Evolutionary conservation across 441 rosid species (phyloP).

Genomic region (Pelargonium citronellum): DNA sequence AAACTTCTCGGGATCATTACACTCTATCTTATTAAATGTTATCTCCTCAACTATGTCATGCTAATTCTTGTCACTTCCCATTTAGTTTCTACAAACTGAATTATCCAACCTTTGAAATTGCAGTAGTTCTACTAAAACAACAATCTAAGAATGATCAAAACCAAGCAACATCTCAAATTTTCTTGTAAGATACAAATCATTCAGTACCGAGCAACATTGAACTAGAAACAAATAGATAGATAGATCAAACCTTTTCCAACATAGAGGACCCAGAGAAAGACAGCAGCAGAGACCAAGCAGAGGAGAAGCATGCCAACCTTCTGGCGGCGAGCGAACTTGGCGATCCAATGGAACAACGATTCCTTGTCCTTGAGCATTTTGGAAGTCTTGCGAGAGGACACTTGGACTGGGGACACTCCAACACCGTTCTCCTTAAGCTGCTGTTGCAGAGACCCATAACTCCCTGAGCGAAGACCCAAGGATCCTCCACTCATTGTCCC

Average conservation of each 20-base stretch:
- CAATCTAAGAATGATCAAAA: constrained; percentile 8
- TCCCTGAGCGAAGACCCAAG: constrained; percentile 84
- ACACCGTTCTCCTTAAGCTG: constrained; percentile 48
- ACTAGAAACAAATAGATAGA: background rate
- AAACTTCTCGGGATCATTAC: too few relatives aligned
- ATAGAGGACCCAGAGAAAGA: constrained; percentile 71
- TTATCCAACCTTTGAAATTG: too few relatives aligned
- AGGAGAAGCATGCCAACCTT: constrained; percentile 90
- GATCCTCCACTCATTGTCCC: constrained; percentile 68
- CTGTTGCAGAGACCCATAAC: constrained; percentile 86
- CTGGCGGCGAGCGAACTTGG: constrained; percentile 80
- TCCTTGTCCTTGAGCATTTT: constrained; percentile 87
- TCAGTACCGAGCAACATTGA: background rate
- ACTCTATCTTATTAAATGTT: too few relatives aligned
- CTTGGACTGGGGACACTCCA: constrained; percentile 42
- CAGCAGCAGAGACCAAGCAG: constrained; percentile 66
- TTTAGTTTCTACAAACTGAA: too few relatives aligned
- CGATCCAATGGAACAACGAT: constrained; percentile 68
- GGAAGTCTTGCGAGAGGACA: constrained; percentile 38
- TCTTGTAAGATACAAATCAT: background rate
- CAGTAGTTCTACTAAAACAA: background rate
- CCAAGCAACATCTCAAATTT: background rate
- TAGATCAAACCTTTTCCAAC: constrained; percentile 65
- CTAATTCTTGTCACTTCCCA: too few relatives aligned
- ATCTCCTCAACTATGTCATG: too few relatives aligned